These are phyloP conservation scores for Fistulifera pelliculosa DNA, from an alignment of 108 stramenopile genomes.

Conservation along the genomic window DNA sequence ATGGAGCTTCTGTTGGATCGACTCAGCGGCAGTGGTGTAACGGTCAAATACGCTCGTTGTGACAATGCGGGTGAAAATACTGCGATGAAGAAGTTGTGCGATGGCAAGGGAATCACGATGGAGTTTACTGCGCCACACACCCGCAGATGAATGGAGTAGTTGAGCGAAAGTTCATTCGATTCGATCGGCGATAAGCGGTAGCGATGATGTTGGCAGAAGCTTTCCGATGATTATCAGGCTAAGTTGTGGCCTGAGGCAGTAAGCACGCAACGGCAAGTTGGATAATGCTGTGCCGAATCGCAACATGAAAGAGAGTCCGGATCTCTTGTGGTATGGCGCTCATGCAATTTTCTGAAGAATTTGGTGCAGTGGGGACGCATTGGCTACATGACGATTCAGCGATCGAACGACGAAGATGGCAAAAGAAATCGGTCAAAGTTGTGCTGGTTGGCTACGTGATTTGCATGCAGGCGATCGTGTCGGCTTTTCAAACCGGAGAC, in stretches of 20 bases:
- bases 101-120: neutral
- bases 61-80: slow-evolving; percentile 4
- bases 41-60: neutral
- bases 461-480: neutral
- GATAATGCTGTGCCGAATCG: neutral
- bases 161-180: neutral
- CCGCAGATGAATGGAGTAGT: slow-evolving; percentile 2
- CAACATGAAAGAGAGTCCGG: too few species aligned
- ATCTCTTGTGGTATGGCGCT: neutral
- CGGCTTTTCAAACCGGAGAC: neutral
- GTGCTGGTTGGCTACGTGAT: neutral
- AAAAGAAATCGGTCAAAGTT: neutral
- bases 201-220: slow-evolving; percentile 14
- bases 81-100: neutral
- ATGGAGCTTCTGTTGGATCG: neutral
- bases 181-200: slow-evolving; percentile 7
- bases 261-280: neutral
- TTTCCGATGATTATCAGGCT: neutral
- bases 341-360: neutral
- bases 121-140: slow-evolving; percentile 4
- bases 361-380: slow-evolving; percentile 8
- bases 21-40: neutral
- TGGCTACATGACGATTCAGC: slow-evolving; percentile 10
- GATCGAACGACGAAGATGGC: neutral
- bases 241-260: slow-evolving; percentile 11